A percentile compares a stretch with the other conserved stretches of the same genome.
Evolutionary conservation across 2,329 filamentous ascomycete species (phyloP).

Genomic region (Hymenoscyphus fructigenus): DNA sequence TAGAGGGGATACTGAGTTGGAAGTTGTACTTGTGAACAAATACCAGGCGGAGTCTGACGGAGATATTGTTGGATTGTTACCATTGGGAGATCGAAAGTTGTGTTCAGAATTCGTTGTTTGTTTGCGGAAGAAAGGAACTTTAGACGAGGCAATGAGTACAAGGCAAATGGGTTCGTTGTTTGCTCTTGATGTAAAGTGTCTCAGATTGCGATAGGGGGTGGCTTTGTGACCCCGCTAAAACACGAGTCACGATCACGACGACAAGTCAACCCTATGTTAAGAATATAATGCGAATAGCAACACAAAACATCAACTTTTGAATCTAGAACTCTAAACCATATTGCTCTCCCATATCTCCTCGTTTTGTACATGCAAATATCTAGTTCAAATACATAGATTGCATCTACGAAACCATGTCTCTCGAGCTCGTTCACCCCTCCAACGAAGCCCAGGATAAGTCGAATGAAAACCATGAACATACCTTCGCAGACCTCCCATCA

Average conservation of each 20-base stretch:
- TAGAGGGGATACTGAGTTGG: background rate
- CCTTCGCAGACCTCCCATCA: conserved; percentile 20
- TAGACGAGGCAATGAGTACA: conserved; percentile 2
- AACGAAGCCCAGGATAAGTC: background rate
- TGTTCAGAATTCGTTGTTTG: conserved; percentile 2
- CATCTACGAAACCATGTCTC: background rate
- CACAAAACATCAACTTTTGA: background rate
- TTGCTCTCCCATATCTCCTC: background rate
- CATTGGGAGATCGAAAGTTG: background rate
- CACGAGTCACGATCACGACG: background rate
- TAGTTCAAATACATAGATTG: background rate
- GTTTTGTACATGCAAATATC: background rate
- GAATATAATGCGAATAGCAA: background rate
- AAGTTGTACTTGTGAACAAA: background rate
- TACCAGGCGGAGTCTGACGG: background rate
- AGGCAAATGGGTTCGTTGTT: conserved; percentile 1
- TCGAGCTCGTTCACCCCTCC: background rate
- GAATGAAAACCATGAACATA: background rate
- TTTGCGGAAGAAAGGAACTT: conserved; percentile 1
- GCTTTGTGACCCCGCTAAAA: conserved; percentile 6
- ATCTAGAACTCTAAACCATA: background rate
- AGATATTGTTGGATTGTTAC: background rate
- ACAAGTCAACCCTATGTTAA: background rate
- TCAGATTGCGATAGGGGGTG: conserved; percentile 3
- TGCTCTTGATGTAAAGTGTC: conserved; percentile 4